phyloP scores from a whole-genome alignment of 306 rosid species.

The peach (Prunus persica) region DNA sequence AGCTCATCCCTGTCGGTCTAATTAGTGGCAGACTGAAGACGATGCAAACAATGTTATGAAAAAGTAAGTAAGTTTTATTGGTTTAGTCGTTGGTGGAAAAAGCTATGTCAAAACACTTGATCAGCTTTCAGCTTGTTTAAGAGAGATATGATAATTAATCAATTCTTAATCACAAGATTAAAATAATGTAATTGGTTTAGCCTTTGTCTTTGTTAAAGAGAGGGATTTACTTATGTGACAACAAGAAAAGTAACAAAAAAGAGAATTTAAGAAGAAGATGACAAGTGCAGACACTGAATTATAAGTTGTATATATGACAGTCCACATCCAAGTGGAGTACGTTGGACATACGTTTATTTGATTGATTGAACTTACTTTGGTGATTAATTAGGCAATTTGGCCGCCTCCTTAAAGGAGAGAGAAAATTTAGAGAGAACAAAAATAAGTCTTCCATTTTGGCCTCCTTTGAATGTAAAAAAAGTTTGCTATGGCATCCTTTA shows the following conservation, averaged over 20 bases:
- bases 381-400: neutral
- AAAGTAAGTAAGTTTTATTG: slow-evolving; percentile 32
- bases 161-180: neutral
- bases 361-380: neutral
- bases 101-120: slow-evolving; percentile 33
- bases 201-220: neutral
- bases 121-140: neutral
- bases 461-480: too few relatives aligned
- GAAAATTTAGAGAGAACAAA: neutral
- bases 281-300: slow-evolving; percentile 1
- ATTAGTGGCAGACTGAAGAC: slow-evolving; percentile 36
- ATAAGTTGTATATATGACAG: slow-evolving; percentile 1
- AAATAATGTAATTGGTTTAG: neutral
- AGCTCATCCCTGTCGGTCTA: slow-evolving; percentile 27
- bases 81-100: slow-evolving; percentile 50
- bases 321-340: slow-evolving; percentile 15
- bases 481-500: too few relatives aligned
- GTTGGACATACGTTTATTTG: neutral
- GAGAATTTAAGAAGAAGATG: slow-evolving; percentile 2
- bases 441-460: too few relatives aligned
- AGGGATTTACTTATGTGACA: neutral
- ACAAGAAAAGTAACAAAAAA: neutral
- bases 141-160: neutral
- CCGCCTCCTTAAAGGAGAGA: neutral
- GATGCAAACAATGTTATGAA: slow-evolving; percentile 45